A percentile compares a stretch with the other conserved stretches of the same genome.
phyloP scores from a whole-genome alignment of 495 filamentous ascomycete genomes.

The Cryomyces minteri region DNA sequence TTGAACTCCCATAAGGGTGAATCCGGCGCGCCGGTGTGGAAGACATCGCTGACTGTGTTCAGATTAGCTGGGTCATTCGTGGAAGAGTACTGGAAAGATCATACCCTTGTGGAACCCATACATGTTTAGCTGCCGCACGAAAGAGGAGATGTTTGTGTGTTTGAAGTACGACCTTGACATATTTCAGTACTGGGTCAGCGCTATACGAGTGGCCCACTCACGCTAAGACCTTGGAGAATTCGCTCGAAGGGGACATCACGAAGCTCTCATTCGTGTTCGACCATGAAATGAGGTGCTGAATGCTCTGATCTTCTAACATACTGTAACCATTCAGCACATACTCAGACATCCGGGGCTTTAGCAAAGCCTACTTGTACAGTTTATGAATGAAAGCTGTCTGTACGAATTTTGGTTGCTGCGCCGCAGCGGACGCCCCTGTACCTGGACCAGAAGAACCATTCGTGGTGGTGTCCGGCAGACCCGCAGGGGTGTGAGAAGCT shows the following conservation, averaged over 20 bases:
- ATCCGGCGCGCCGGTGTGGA: slow-evolving; percentile 91
- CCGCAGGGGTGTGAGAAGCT: slow-evolving; percentile 1
- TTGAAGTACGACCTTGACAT: slow-evolving; percentile 72
- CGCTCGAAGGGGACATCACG: slow-evolving; percentile 90
- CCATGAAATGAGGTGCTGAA: slow-evolving; percentile 94
- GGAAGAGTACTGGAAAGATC: slow-evolving; percentile 2
- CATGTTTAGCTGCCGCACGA: slow-evolving; percentile 97
- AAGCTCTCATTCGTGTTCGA: slow-evolving; percentile 87
- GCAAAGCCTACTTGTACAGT: slow-evolving; percentile 70
- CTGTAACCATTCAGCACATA: slow-evolving; percentile 25
- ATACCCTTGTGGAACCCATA: slow-evolving; percentile 99
- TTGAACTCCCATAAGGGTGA: slow-evolving; percentile 98
- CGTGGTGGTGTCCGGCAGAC: slow-evolving; percentile 1
- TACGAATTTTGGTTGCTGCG: slow-evolving; percentile 92
- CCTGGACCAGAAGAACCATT: slow-evolving; percentile 12
- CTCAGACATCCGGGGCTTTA: slow-evolving; percentile 1
- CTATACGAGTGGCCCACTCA: slow-evolving; percentile 26
- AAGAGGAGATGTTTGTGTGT: slow-evolving; percentile 97
- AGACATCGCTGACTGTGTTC: slow-evolving; percentile 80
- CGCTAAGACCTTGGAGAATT: slow-evolving; percentile 98
- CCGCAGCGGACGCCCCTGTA: slow-evolving; percentile 57
- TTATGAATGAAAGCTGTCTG: slow-evolving; percentile 99
- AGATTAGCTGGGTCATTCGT: neutral
- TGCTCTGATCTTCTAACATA: slow-evolving; percentile 87
- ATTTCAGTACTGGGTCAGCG: slow-evolving; percentile 9